These are phyloP conservation scores for Plasmopara viticola DNA, from an alignment of 352 stramenopile species.

Conservation along the genomic window DNA sequence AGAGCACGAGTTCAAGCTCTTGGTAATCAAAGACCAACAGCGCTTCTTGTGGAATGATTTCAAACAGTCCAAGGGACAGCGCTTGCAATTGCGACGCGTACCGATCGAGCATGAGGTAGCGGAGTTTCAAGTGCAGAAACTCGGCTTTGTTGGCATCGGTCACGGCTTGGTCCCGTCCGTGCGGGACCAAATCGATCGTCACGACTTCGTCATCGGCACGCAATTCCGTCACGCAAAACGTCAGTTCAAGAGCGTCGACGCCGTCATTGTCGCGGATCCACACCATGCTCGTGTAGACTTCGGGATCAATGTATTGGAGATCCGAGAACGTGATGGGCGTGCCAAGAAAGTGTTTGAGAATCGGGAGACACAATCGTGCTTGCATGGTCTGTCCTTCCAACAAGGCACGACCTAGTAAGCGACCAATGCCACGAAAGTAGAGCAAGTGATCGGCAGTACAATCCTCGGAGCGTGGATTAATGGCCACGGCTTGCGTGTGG, in stretches of 20 bases:
- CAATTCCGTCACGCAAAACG: slow-evolving; percentile 67
- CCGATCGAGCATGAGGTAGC: slow-evolving; percentile 93
- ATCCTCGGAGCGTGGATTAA: slow-evolving; percentile 73
- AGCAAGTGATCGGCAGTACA: slow-evolving; percentile 71
- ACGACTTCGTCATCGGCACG: slow-evolving; percentile 45
- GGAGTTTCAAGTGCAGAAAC: slow-evolving; percentile 91
- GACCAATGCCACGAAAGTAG: slow-evolving; percentile 82
- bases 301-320: slow-evolving; percentile 70
- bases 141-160: slow-evolving; percentile 95
- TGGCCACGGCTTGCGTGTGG: slow-evolving; percentile 59
- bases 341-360: slow-evolving; percentile 79
- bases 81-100: slow-evolving; percentile 89
- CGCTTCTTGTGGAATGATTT: slow-evolving; percentile 94
- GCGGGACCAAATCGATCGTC: slow-evolving; percentile 55
- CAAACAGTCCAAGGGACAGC: slow-evolving; percentile 89
- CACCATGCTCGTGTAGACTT: slow-evolving; percentile 73
- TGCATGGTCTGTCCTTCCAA: slow-evolving; percentile 75
- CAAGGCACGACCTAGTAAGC: slow-evolving; percentile 59
- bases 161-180: slow-evolving; percentile 66
- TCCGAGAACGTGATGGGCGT: slow-evolving; percentile 78
- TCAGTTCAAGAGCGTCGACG: slow-evolving; percentile 62
- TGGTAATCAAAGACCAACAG: slow-evolving; percentile 98
- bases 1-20: slow-evolving; percentile 89
- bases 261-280: slow-evolving; percentile 66
- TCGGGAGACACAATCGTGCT: slow-evolving; percentile 56